Conservation (phyloP, 2,329 filamentous ascomycete genomes). For the Sporothrix pseudoabietina region DNA sequence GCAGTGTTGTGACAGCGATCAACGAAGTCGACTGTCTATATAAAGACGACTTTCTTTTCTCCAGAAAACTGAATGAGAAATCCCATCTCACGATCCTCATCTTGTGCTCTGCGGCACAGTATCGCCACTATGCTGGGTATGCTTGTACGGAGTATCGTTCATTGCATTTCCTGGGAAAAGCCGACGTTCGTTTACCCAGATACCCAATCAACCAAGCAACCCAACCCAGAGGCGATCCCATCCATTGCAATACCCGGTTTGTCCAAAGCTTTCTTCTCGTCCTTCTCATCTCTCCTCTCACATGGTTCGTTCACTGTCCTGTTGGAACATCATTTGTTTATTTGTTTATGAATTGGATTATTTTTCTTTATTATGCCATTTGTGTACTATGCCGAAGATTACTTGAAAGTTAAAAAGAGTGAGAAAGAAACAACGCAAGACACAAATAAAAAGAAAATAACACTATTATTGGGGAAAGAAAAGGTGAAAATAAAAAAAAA, state of each 20-base stretch:
- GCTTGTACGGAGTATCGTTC: background rate
- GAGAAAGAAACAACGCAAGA: background rate
- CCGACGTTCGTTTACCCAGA: background rate
- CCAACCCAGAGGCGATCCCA: background rate
- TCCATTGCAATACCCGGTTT: background rate
- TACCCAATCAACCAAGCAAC: background rate
- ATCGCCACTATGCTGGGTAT: background rate
- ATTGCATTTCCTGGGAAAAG: background rate
- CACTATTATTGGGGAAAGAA: background rate
- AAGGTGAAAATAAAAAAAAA: background rate
- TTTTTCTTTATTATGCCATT: conserved; percentile 20
- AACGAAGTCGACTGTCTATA: background rate
- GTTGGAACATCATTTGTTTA: background rate
- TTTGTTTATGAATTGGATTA: background rate
- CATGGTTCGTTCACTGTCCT: background rate
- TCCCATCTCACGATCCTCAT: background rate
- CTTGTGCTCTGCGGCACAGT: background rate
- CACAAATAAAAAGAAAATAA: background rate
- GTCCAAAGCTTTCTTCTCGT: background rate
- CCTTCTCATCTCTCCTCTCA: background rate
- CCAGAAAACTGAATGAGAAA: background rate
- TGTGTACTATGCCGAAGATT: conserved; percentile 10
- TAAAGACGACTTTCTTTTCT: background rate
- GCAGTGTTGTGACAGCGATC: no score
- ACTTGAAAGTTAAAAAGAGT: background rate